phyloP scores from a whole-genome alignment of 2,329 filamentous ascomycete species.

The Fusarium sp. region DNA sequence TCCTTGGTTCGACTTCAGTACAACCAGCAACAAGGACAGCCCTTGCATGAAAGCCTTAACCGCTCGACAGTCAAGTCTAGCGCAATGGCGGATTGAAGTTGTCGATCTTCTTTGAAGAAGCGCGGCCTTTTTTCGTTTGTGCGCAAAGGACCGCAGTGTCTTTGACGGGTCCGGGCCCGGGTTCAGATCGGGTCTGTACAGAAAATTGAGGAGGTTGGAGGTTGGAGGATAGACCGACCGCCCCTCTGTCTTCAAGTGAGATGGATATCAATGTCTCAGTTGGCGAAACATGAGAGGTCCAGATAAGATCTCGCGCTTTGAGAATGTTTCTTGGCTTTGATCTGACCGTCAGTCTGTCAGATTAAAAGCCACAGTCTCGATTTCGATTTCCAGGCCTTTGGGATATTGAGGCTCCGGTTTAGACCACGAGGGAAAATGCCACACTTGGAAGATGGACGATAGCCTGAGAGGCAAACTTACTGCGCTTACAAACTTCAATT shows the following conservation, averaged over 20 bases:
- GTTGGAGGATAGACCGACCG: background rate
- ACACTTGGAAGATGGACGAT: constrained; percentile 7
- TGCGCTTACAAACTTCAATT: background rate
- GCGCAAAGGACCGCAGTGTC: constrained; percentile 7
- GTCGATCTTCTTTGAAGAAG: constrained; percentile 13
- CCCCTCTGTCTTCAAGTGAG: constrained; percentile 11
- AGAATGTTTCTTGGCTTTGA: constrained; percentile 17
- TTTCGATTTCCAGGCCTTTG: constrained; percentile 3
- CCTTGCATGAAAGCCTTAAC: constrained; percentile 36
- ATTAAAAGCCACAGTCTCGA: background rate
- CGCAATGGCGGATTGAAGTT: constrained; percentile 12
- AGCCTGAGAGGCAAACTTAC: background rate
- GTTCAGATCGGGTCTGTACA: constrained; percentile 40
- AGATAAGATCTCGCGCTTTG: background rate
- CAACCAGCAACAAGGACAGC: constrained; percentile 28
- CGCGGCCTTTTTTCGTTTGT: constrained; percentile 33
- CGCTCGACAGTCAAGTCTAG: constrained; percentile 22
- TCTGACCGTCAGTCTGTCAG: constrained; percentile 3
- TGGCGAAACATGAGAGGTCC: constrained; percentile 24
- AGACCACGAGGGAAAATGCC: constrained; percentile 1
- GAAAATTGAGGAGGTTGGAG: constrained; percentile 35
- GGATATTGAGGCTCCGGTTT: constrained; percentile 1
- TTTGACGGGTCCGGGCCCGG: constrained; percentile 43
- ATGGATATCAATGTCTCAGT: constrained; percentile 28
- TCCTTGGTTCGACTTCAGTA: constrained; percentile 18